phyloP scores from a whole-genome alignment of 495 filamentous ascomycete species.

The Penicilliopsis zonata region DNA sequence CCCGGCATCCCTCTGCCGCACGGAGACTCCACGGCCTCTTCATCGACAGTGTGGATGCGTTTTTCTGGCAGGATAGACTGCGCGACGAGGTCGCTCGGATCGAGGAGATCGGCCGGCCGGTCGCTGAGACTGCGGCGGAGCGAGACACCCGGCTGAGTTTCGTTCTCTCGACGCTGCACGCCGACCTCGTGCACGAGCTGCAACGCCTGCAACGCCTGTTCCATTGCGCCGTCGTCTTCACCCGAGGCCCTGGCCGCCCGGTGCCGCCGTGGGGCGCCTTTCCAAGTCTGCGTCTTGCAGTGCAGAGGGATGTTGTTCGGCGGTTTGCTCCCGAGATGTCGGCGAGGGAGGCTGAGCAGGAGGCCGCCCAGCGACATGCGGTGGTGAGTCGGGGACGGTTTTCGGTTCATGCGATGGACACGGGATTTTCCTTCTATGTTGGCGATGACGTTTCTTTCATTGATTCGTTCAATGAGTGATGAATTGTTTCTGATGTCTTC shows the following conservation, averaged over 20 bases:
- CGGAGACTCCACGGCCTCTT: conserved; percentile 37
- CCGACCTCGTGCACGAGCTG: conserved; percentile 19
- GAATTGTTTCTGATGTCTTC: neutral
- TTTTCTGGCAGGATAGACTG: conserved; percentile 44
- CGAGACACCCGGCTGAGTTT: conserved; percentile 20
- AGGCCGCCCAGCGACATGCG: conserved; percentile 33
- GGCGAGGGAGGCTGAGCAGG: conserved; percentile 40
- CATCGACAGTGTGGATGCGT: conserved; percentile 43
- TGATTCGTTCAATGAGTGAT: no score
- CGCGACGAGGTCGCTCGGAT: conserved; percentile 32
- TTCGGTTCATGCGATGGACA: conserved; percentile 29
- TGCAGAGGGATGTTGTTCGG: conserved; percentile 30
- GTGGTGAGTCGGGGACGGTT: conserved; percentile 28
- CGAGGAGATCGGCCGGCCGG: conserved; percentile 23
- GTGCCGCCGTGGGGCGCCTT: conserved; percentile 36
- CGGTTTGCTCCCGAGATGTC: conserved; percentile 43
- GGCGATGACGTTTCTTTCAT: no score
- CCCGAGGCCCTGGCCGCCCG: no score
- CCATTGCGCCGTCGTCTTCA: conserved; percentile 29
- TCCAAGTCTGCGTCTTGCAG: conserved; percentile 32
- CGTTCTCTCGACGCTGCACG: conserved; percentile 22
- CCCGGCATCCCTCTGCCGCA: conserved; percentile 33
- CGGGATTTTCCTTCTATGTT: conserved; percentile 24
- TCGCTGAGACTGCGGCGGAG: conserved; percentile 17
- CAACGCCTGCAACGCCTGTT: conserved; percentile 24